Evolutionary conservation across 129 eudicot species (phyloP).

Genomic region (Artemisia annua): DNA sequence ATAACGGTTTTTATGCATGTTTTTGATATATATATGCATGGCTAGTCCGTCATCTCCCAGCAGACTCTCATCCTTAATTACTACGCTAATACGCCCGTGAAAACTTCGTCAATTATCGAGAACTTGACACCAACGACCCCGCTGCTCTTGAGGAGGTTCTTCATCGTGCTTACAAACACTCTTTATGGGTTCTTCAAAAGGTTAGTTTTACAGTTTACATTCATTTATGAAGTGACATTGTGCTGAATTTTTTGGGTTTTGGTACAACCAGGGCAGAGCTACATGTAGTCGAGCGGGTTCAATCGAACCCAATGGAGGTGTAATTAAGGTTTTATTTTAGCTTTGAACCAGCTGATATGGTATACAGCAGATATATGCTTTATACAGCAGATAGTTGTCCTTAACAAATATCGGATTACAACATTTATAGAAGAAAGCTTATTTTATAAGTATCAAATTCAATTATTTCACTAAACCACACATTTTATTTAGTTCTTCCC

Average conservation of each 20-base stretch:
- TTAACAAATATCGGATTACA: too few relatives aligned
- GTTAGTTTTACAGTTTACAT: conserved; percentile 25
- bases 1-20: too few relatives aligned
- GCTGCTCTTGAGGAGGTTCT: conserved; percentile 64
- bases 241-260: background rate
- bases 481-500: too few relatives aligned
- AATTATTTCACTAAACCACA: too few relatives aligned
- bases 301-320: too few relatives aligned
- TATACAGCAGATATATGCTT: too few relatives aligned
- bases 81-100: conserved; percentile 93
- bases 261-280: too few relatives aligned
- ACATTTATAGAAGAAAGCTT: too few relatives aligned
- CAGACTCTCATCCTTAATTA: conserved; percentile 60
- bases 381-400: background rate
- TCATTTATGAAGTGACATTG: background rate
- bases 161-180: conserved; percentile 69
- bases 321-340: too few relatives aligned
- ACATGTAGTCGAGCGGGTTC: too few relatives aligned
- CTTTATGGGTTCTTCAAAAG: conserved; percentile 91
- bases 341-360: too few relatives aligned
- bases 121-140: conserved; percentile 59
- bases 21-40: conserved; percentile 11
- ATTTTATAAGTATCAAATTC: too few relatives aligned
- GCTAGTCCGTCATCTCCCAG: conserved; percentile 77
- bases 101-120: conserved; percentile 86